A percentile compares a stretch with the other conserved stretches of the same genome.
Evolutionary conservation across 2,329 filamentous ascomycete species (phyloP).

Genomic region (Fusarium neocosmosporiellum): DNA sequence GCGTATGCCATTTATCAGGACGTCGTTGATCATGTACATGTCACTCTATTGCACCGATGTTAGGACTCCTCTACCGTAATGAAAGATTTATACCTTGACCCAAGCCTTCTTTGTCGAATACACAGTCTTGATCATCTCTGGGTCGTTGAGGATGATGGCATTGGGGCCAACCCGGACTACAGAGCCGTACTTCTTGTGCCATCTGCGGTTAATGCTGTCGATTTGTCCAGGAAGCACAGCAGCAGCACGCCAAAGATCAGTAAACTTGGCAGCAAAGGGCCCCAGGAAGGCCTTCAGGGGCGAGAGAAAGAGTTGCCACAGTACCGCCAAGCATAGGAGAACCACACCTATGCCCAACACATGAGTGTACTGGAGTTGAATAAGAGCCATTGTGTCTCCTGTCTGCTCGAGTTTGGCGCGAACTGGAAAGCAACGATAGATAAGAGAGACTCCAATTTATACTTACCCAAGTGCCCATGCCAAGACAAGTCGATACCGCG

Average conservation of each 20-base stretch:
- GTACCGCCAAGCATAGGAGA: neutral
- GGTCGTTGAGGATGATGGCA: neutral
- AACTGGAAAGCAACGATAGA: neutral
- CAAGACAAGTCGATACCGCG: neutral
- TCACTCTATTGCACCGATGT: neutral
- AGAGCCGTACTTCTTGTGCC: neutral
- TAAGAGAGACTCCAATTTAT: neutral
- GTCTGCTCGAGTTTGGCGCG: neutral
- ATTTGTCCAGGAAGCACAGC: neutral
- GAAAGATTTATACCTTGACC: neutral
- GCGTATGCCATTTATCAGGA: neutral
- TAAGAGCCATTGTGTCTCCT: neutral
- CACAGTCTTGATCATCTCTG: neutral
- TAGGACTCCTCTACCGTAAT: neutral
- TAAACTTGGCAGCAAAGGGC: neutral
- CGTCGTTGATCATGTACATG: neutral
- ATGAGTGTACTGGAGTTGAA: neutral
- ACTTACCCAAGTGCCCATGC: neutral
- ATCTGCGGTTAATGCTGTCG: neutral
- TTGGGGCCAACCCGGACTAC: neutral
- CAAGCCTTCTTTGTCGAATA: neutral
- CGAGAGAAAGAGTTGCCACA: neutral
- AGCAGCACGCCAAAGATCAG: neutral
- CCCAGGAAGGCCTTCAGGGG: neutral
- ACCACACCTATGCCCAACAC: neutral